These are phyloP conservation scores for Melastoma candidum DNA, from an alignment of 441 rosid genomes.

Conservation along the genomic window DNA sequence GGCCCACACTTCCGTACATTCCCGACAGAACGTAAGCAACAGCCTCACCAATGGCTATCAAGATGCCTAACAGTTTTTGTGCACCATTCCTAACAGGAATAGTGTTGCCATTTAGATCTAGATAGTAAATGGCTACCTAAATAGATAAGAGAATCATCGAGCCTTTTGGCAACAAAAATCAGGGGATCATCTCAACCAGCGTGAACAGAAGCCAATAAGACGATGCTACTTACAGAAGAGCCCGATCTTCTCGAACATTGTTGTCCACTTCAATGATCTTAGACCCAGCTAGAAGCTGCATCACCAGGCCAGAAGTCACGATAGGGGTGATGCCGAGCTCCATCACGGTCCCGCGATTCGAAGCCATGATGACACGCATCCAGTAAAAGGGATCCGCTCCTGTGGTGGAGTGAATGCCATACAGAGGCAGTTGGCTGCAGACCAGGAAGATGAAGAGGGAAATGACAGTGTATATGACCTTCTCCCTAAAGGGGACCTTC, in stretches of 20 bases:
- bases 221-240: constrained; percentile 44
- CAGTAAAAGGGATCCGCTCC: constrained; percentile 91
- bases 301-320: constrained; percentile 79
- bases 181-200: no score
- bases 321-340: constrained; percentile 92
- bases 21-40: constrained; percentile 91
- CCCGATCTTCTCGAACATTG: constrained; percentile 86
- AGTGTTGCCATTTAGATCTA: background rate
- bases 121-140: no score
- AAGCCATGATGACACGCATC: constrained; percentile 91
- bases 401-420: constrained; percentile 81
- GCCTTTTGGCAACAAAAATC: no score
- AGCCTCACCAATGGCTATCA: constrained; percentile 88
- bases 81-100: constrained; percentile 58
- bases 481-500: constrained; percentile 76
- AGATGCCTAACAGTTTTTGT: constrained; percentile 70
- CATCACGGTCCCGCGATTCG: constrained; percentile 87
- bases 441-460: constrained; percentile 78
- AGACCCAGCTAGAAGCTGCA: constrained; percentile 79
- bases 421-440: constrained; percentile 84
- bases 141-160: no score
- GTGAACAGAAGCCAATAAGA: background rate
- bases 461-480: constrained; percentile 80
- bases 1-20: constrained; percentile 81
- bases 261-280: constrained; percentile 83